Percentiles rank a stretch among this genome's conserved stretches.
phyloP scores from a whole-genome alignment of 352 stramenopile species.

The Pythium myriotylum region DNA sequence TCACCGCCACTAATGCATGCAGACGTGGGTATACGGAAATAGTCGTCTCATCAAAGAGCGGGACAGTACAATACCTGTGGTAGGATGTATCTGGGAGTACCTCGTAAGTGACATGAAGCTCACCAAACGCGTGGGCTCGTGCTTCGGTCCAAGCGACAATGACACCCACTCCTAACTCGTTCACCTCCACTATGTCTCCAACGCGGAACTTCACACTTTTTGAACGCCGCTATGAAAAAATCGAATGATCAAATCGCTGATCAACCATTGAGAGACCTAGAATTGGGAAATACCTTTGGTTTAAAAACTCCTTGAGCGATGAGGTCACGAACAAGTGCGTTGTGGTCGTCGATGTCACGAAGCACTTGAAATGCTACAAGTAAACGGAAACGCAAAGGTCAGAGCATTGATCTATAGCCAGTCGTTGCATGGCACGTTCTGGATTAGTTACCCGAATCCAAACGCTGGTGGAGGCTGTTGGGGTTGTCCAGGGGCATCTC shows the following conservation, averaged over 20 bases:
- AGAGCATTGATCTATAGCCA: too few species aligned
- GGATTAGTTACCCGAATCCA: slow-evolving; percentile 46
- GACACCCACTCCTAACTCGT: slow-evolving; percentile 53
- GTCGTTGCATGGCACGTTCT: too few species aligned
- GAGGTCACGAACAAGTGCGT: slow-evolving; percentile 58
- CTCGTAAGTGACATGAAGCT: slow-evolving; percentile 62
- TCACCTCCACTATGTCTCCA: slow-evolving; percentile 71
- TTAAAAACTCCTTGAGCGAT: slow-evolving; percentile 47
- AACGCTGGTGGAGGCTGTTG: slow-evolving; percentile 38
- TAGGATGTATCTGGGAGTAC: slow-evolving; percentile 62
- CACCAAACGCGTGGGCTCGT: slow-evolving; percentile 36
- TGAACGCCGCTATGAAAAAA: slow-evolving; percentile 44
- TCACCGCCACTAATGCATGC: slow-evolving; percentile 40
- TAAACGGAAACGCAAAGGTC: not conserved
- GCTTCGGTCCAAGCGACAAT: slow-evolving; percentile 62
- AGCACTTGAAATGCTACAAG: slow-evolving; percentile 55
- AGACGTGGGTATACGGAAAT: too few species aligned
- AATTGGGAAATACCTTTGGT: slow-evolving; percentile 59
- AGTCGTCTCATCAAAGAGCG: too few species aligned
- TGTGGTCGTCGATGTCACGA: slow-evolving; percentile 68
- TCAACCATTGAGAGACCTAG: too few species aligned
- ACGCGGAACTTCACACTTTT: slow-evolving; percentile 55
- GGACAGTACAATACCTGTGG: slow-evolving; percentile 41
- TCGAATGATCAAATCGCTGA: too few species aligned
- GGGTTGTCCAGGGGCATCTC: slow-evolving; percentile 33